Evolutionary conservation across 495 filamentous ascomycete genomes (phyloP).

Genomic region (Daldinia childiae): DNA sequence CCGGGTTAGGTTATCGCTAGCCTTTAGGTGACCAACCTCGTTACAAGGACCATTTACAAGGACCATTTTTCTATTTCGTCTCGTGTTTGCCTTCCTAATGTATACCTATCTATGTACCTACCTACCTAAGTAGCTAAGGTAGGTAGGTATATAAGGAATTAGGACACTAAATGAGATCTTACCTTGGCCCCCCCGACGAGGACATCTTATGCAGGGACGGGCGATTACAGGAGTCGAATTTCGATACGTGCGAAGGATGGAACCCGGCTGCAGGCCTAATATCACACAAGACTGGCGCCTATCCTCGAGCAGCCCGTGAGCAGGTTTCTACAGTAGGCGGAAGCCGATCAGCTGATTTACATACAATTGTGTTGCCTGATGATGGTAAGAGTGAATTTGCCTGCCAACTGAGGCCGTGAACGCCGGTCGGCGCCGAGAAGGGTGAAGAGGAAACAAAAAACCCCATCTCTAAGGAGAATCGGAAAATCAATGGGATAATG

Average conservation of each 20-base stretch:
- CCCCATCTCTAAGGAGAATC: conserved; percentile 1
- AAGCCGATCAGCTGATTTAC: conserved; percentile 41
- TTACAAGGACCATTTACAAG: conserved; percentile 17
- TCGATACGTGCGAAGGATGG: conserved; percentile 42
- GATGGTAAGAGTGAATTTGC: conserved; percentile 31
- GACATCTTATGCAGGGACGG: conserved; percentile 37
- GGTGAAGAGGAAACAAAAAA: not conserved
- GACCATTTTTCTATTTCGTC: conserved; percentile 12
- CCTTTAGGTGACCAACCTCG: conserved; percentile 20
- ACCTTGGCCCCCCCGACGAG: conserved; percentile 24
- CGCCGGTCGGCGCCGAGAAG: conserved; percentile 25
- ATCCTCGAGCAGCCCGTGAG: conserved; percentile 14
- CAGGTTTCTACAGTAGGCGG: conserved; percentile 32
- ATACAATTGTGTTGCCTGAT: conserved; percentile 33
- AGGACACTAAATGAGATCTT: conserved; percentile 5
- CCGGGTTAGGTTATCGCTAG: conserved; percentile 11
- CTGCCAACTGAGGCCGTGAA: conserved; percentile 1
- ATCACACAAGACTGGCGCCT: conserved; percentile 28
- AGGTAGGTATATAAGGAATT: conserved; percentile 5
- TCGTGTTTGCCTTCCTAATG: conserved; percentile 39
- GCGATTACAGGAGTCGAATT: conserved; percentile 36
- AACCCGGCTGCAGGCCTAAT: conserved; percentile 20
- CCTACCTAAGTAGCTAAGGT: not conserved
- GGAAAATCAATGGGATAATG: conserved; percentile 35
- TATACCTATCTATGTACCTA: not conserved